phyloP scores from a whole-genome alignment of 495 filamentous ascomycete species.

The Chaetomium tenue region DNA sequence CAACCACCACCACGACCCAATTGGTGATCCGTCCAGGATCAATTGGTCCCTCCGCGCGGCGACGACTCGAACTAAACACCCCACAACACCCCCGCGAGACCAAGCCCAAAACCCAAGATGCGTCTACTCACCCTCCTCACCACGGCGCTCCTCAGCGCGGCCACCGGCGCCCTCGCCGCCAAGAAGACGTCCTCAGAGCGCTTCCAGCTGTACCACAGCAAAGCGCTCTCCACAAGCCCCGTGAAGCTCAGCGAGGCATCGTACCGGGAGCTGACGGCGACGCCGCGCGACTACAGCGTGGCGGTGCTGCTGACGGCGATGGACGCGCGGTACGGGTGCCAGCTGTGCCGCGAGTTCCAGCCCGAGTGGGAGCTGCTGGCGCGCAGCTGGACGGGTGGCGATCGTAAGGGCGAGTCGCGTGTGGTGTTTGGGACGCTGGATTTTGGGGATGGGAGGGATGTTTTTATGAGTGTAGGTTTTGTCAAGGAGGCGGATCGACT shows the following conservation, averaged over 20 bases:
- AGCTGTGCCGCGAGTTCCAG: slow-evolving; percentile 84
- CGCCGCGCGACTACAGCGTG: slow-evolving; percentile 79
- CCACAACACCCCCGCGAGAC: background rate
- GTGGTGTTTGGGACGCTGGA: slow-evolving; percentile 85
- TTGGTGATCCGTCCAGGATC: slow-evolving; percentile 19
- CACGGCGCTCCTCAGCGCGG: slow-evolving; percentile 47
- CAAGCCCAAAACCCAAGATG: slow-evolving; percentile 41
- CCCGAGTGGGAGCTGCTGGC: slow-evolving; percentile 90
- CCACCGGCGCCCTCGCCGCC: slow-evolving; percentile 34
- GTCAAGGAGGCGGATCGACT: background rate
- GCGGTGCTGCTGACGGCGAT: slow-evolving; percentile 84
- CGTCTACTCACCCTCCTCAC: slow-evolving; percentile 58
- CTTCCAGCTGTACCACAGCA: slow-evolving; percentile 66
- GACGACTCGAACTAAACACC: slow-evolving; percentile 7
- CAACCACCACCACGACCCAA: background rate
- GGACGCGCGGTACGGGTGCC: slow-evolving; percentile 80
- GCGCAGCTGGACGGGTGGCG: slow-evolving; percentile 81
- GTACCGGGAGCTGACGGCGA: slow-evolving; percentile 70
- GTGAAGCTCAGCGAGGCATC: slow-evolving; percentile 71
- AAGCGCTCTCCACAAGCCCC: slow-evolving; percentile 63
- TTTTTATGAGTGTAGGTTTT: slow-evolving; percentile 77
- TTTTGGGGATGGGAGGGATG: slow-evolving; percentile 77
- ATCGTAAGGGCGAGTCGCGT: slow-evolving; percentile 67
- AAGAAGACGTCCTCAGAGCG: slow-evolving; percentile 54
- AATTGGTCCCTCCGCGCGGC: slow-evolving; percentile 25